Evolutionary conservation across 495 filamentous ascomycete species (phyloP), one percentile per base, ranked within the genome.

Genomic region (Zalerion maritima): DNA sequence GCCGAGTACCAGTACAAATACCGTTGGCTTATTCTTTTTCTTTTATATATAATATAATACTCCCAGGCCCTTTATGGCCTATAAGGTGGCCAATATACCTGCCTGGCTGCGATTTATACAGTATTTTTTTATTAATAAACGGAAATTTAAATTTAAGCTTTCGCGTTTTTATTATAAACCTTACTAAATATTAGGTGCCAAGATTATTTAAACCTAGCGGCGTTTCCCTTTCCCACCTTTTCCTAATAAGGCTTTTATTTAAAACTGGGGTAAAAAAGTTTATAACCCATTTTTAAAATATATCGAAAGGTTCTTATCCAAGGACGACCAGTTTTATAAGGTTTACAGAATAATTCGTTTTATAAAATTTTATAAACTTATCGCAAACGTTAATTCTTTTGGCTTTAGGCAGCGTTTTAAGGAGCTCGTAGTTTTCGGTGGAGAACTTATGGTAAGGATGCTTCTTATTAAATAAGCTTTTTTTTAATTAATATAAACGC

Each of bases 391-490:
- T 76, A 33, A 96, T 68, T 2, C 89, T 87, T 26, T 75, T 64
- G 30, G 73, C 71, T 38, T 82, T 74, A 14, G 89, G 89, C 13
- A 71, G 62, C 28, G 83, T 82, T 49, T 91, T 86, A 29, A 99
- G 59, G 1, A 84, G 85, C 50, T 93, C 73, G 22, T 87, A 67
- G 46, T 85, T 94, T 29, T 91, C 89, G 0, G 89, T 99, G 1
- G 86, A 91, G 52, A 99, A 99, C 46, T 94, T 81, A 48, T 78
- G 78, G 46, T 81, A 93, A n/a, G 89, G 89, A 46, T 96, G 91
- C 21, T 75, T 73, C 3, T 78, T 73, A 53, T 87, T 99, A 14
- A 86, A 85, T 6, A 91, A 58, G 1, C 81, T 78, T 54, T 94
- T 94, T 46, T 81, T 80, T 18, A 99, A 64, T 49, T 99, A 91